Conservation (phyloP, 2,329 filamentous ascomycete genomes). For the Ceratocystis cacaofunesta region DNA sequence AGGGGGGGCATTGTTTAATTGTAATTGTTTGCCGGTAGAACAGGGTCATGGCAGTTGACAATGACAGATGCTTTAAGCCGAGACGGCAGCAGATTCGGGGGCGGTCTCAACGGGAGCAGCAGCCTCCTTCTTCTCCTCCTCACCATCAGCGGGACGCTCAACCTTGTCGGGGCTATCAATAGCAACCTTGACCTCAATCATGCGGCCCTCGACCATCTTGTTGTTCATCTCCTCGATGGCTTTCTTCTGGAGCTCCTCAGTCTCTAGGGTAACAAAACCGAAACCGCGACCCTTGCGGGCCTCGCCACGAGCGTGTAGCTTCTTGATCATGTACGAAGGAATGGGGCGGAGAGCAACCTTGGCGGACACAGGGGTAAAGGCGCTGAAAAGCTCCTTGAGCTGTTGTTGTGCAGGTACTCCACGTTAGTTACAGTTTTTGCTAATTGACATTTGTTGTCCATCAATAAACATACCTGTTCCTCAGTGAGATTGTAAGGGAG, state of each 20-base stretch:
- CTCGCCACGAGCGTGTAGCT: conserved; percentile 95
- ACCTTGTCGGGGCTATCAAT: conserved; percentile 98
- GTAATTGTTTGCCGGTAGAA: conserved; percentile 2
- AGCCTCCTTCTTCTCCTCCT: conserved; percentile 20
- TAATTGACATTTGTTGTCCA: not conserved
- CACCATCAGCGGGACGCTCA: conserved; percentile 62
- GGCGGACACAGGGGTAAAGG: conserved; percentile 81
- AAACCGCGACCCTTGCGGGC: conserved; percentile 98
- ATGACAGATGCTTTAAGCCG: conserved; percentile 5
- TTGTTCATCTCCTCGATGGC: conserved; percentile 97
- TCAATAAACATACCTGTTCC: conserved; percentile 57
- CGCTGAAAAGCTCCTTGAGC: conserved; percentile 95
- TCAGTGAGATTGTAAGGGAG: conserved; percentile 95
- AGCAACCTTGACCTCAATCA: conserved; percentile 99
- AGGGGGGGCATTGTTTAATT: not conserved
- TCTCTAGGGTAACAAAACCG: conserved; percentile 90
- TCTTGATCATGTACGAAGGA: conserved; percentile 99
- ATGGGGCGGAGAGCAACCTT: conserved; percentile 98
- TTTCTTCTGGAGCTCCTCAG: conserved; percentile 94
- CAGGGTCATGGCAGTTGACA: conserved; percentile 6
- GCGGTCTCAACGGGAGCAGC: not conserved
- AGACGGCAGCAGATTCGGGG: conserved; percentile 2
- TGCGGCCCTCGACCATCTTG: conserved; percentile 95
- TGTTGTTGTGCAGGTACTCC: conserved; percentile 26
- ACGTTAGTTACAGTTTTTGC: not conserved